A percentile compares a stretch with the other conserved stretches of the same genome.
These are phyloP conservation scores for Thamnidium elegans DNA, from an alignment of 192 early-diverging fungal species.

Conservation along the genomic window DNA sequence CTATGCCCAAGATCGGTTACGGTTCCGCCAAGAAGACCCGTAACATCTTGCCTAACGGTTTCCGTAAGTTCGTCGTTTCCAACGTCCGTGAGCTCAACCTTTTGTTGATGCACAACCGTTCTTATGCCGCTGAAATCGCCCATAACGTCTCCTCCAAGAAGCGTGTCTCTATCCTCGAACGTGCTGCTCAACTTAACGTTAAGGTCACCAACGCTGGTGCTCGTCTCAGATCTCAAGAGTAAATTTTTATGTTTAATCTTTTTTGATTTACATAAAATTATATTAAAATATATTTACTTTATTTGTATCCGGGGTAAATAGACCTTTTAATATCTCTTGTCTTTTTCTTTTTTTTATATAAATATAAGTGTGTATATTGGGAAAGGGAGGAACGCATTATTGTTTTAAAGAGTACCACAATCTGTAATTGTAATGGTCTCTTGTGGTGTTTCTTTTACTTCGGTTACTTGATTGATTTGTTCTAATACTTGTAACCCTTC, in stretches of 20 bases:
- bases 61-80: conserved; percentile 97
- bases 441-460: conserved; percentile 25
- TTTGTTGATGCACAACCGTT: conserved; percentile 99
- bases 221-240: conserved; percentile 77
- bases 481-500: conserved; percentile 56
- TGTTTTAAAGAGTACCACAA: conserved; percentile 15
- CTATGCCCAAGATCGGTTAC: conserved; percentile 99
- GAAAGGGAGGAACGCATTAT: no score
- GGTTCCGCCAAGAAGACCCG: conserved; percentile 96
- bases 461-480: conserved; percentile 32
- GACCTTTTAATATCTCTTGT: no score
- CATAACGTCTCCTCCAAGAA: conserved; percentile 96
- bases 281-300: background rate
- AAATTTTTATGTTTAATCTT: conserved; percentile 32
- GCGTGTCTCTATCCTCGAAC: conserved; percentile 87
- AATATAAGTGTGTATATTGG: no score
- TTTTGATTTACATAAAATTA: background rate
- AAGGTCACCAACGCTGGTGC: conserved; percentile 94
- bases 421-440: conserved; percentile 16
- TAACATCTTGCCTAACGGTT: conserved; percentile 95
- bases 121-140: conserved; percentile 98
- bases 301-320: background rate
- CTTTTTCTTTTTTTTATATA: no score
- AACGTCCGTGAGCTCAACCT: conserved; percentile 92
- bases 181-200: conserved; percentile 94